These are phyloP conservation scores for Aspergillus floridensis DNA, from an alignment of 2,329 filamentous ascomycete species.

Conservation along the genomic window DNA sequence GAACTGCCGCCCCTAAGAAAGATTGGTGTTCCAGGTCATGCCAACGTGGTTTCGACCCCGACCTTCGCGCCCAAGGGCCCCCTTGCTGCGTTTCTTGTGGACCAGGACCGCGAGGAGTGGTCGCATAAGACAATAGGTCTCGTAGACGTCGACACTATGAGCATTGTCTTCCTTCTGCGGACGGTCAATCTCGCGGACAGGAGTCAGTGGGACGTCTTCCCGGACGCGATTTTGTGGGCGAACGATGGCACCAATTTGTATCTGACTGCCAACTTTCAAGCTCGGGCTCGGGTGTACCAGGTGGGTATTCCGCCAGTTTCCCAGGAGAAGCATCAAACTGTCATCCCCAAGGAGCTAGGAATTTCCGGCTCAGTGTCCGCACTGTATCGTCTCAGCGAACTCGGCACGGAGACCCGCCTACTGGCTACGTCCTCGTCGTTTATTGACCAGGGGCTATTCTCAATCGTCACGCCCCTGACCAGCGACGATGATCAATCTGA, in stretches of 20 bases:
- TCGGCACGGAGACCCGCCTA: neutral
- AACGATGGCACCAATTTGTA: neutral
- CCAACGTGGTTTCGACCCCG: neutral
- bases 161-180: neutral
- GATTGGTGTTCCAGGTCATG: neutral
- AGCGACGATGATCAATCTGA: neutral
- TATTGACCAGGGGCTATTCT: neutral
- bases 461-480: neutral
- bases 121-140: neutral
- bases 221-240: constrained; percentile 1
- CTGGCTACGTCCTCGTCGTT: constrained; percentile 2
- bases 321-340: neutral
- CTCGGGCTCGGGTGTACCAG: neutral
- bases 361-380: constrained; percentile 1
- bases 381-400: neutral
- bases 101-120: neutral
- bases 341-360: neutral
- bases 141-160: neutral
- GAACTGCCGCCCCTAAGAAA: neutral
- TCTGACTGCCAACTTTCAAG: neutral
- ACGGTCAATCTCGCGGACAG: neutral
- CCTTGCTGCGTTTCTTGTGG: neutral
- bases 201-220: neutral
- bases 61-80: neutral
- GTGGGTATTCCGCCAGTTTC: neutral